A percentile compares a stretch with the other conserved stretches of the same genome.
phyloP scores from a whole-genome alignment of 495 filamentous ascomycete species.

The Cercophora sp. region DNA sequence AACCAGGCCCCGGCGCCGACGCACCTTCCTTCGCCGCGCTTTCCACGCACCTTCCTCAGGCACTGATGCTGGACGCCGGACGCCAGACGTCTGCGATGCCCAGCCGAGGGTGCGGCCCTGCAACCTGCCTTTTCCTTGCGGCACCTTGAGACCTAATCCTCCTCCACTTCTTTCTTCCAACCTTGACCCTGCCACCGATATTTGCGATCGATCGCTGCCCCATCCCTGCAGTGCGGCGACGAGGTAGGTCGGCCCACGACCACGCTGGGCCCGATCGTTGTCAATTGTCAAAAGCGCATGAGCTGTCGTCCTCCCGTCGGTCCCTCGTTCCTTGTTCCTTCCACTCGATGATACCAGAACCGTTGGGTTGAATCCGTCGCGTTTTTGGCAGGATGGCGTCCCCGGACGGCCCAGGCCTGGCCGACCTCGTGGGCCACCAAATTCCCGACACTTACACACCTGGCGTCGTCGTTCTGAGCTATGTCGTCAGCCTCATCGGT shows the following conservation, averaged over 20 bases:
- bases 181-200: neutral
- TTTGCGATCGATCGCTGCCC: too few species aligned
- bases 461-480: constrained; percentile 69
- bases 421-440: constrained; percentile 34
- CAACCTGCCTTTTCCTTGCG: too few species aligned
- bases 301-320: too few species aligned
- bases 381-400: constrained; percentile 3
- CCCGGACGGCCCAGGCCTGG: constrained; percentile 3
- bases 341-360: neutral
- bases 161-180: neutral
- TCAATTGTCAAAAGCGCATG: neutral
- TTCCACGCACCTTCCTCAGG: too few species aligned
- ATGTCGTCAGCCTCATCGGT: constrained; percentile 72
- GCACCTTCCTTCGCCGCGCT: too few species aligned
- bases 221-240: neutral
- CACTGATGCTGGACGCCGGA: too few species aligned
- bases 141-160: neutral
- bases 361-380: neutral
- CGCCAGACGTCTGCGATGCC: too few species aligned
- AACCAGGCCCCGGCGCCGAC: too few species aligned
- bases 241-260: neutral
- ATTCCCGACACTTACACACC: constrained; percentile 54
- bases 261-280: neutral
- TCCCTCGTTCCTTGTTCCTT: neutral
- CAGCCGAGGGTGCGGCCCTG: too few species aligned